phyloP scores from a whole-genome alignment of 2,329 filamentous ascomycete genomes.

The Beauveria caledonica region DNA sequence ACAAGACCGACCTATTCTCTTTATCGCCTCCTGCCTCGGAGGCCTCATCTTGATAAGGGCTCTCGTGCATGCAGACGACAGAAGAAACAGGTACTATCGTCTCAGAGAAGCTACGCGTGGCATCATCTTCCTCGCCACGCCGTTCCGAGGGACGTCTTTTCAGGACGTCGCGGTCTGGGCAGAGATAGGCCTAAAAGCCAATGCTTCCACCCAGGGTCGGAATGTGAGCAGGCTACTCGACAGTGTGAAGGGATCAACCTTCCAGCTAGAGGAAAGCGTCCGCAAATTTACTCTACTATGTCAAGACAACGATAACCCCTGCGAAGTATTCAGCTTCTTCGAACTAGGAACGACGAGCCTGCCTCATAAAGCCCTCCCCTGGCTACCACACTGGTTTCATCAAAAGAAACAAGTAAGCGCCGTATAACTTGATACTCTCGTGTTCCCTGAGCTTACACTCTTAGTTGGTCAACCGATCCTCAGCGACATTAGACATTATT shows the following conservation, averaged over 20 bases:
- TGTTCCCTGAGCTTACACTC: no score
- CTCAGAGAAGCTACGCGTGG: background rate
- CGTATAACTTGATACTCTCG: no score
- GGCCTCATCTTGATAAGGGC: background rate
- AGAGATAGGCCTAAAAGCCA: background rate
- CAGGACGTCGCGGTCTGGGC: background rate
- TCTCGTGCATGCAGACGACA: background rate
- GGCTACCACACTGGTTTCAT: constrained; percentile 8
- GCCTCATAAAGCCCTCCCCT: constrained; percentile 15
- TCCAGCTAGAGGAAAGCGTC: constrained; percentile 15
- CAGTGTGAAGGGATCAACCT: background rate
- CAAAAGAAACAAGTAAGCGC: background rate
- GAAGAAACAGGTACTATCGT: no score
- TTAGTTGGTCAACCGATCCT: background rate
- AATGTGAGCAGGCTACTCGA: background rate
- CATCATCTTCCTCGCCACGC: background rate
- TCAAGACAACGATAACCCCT: constrained; percentile 7
- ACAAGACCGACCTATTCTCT: background rate
- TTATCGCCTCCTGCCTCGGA: background rate
- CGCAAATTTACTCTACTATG: constrained; percentile 16
- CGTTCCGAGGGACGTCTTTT: background rate
- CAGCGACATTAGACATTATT: background rate
- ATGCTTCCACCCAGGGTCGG: background rate
- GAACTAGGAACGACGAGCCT: constrained; percentile 17
- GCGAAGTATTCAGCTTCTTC: constrained; percentile 18